phyloP scores from a whole-genome alignment of 108 stramenopile species.

The Fragilaria radians region DNA sequence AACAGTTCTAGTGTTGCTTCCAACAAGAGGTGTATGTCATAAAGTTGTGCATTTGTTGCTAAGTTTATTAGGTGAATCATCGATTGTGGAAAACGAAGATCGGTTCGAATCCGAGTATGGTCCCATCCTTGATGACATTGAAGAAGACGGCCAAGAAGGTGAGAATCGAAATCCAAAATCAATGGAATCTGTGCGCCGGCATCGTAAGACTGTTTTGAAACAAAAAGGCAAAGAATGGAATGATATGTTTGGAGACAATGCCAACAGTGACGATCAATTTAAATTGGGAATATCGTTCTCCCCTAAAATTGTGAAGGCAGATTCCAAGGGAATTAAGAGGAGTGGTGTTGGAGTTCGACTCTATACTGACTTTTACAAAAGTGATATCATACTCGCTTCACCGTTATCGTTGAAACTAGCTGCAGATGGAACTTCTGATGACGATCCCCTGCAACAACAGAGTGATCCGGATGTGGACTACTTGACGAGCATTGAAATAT shows the following conservation, averaged over 20 bases:
- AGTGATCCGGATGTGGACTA: constrained; percentile 59
- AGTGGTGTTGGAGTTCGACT: constrained; percentile 15
- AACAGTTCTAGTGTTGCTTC: constrained; percentile 71
- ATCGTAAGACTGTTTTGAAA: constrained; percentile 37
- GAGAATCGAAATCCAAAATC: constrained; percentile 3
- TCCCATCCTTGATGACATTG: constrained; percentile 21
- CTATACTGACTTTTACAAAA: constrained; percentile 90
- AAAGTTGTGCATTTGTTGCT: constrained; percentile 59
- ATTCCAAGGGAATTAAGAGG: constrained; percentile 1
- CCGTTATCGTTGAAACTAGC: constrained; percentile 87
- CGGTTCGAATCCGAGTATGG: constrained; percentile 77
- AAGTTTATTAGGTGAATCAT: constrained; percentile 33
- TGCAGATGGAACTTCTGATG: constrained; percentile 22
- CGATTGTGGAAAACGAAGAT: constrained; percentile 35
- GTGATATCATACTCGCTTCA: constrained; percentile 92
- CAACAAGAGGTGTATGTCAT: constrained; percentile 68
- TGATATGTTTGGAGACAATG: constrained; percentile 82
- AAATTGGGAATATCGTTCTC: constrained; percentile 85
- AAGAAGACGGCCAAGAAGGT: constrained; percentile 21
- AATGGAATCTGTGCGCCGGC: neutral
- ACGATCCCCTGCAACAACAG: constrained; percentile 46
- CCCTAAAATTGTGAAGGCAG: constrained; percentile 45
- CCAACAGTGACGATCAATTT: constrained; percentile 92
- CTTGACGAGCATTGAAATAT: constrained; percentile 89
- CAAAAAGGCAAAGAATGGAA: constrained; percentile 83